Conservation (phyloP, 306 rosid species). For the Cucurbita ficifolia region DNA sequence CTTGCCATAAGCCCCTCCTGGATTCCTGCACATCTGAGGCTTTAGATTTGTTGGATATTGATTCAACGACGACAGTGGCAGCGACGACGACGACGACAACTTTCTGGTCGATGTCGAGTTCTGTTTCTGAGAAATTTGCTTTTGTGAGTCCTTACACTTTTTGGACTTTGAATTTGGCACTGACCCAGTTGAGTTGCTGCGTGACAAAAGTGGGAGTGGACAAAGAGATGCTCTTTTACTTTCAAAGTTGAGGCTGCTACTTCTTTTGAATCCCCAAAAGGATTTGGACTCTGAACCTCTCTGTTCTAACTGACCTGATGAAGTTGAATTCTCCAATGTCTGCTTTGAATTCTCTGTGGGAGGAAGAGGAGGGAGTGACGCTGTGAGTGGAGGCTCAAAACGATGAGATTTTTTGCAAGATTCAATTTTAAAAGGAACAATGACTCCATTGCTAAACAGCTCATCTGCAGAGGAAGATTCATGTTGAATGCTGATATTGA, state of each 20-base stretch:
- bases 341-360: conserved; percentile 20
- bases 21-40: conserved; percentile 42
- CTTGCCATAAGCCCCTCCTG: conserved; percentile 42
- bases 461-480: conserved; percentile 72
- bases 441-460: conserved; percentile 67
- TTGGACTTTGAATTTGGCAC: conserved; percentile 32
- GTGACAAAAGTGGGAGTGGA: conserved; percentile 41
- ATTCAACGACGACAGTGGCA: conserved; percentile 16
- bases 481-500: conserved; percentile 27
- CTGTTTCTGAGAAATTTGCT: conserved; percentile 23
- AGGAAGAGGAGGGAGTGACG: conserved; percentile 32
- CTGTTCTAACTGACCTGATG: conserved; percentile 14
- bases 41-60: conserved; percentile 19
- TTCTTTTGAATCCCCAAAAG: conserved; percentile 86
- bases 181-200: conserved; percentile 76
- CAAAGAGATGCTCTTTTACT: conserved; percentile 28
- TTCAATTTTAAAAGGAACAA: conserved; percentile 41
- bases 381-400: neutral
- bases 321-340: conserved; percentile 1
- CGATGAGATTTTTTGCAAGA: neutral
- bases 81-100: conserved; percentile 13
- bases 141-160: conserved; percentile 20
- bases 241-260: conserved; percentile 62
- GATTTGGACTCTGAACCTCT: conserved; percentile 39
- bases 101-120: conserved; percentile 12